Evolutionary conservation across 108 stramenopile species (phyloP), one percentile per base, ranked within the genome.

Genomic region (Fragilaria radians): DNA sequence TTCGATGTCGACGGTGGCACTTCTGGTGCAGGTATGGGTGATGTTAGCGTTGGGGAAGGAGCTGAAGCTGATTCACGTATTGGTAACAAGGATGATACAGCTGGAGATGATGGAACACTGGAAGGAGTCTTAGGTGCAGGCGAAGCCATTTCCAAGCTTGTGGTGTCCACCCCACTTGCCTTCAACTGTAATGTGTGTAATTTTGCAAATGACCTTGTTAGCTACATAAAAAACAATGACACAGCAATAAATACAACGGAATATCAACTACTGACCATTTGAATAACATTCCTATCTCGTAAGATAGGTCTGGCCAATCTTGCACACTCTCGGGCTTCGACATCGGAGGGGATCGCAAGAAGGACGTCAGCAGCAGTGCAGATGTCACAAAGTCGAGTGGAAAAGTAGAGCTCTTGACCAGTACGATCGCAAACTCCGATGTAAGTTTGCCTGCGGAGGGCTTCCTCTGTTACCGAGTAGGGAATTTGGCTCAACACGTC

Each of bases 401-500:
- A 42, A 25, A 54, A 32, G 25, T 58, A 65, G 74, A 78, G 61
- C 32, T 73, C 79, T 59, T 14, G 28, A n/a, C 77, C 77, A 19
- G 46, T 36, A 29, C 33, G 65, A 28, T 78, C 70, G 28, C 82
- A 74, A 0, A 86, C 72, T 1, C 34, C 67, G 5, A 57, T 55
- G 52, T 88, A 92, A 4, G 47, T 30, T 57, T 78, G 76, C 5
- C 63, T 56, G 11, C 73, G 57, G 30, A 92, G 64, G 26, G 70
- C 58, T 18, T 61, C 57, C 68, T 87, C 90, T 1, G 90, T 88
- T 25, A 82, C 86, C 4, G 78, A 70, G 9, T 61, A 42, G 14
- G 80, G 68, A 45, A 92, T 74, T 53, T 92, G 90, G 1, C 61
- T 65, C 23, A 86, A 58, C n/a, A 92, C 56, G 57, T 92, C 86